These are phyloP conservation scores for Pseudogymnoascus sp. DNA, from an alignment of 2,329 filamentous ascomycete species.

Conservation along the genomic window DNA sequence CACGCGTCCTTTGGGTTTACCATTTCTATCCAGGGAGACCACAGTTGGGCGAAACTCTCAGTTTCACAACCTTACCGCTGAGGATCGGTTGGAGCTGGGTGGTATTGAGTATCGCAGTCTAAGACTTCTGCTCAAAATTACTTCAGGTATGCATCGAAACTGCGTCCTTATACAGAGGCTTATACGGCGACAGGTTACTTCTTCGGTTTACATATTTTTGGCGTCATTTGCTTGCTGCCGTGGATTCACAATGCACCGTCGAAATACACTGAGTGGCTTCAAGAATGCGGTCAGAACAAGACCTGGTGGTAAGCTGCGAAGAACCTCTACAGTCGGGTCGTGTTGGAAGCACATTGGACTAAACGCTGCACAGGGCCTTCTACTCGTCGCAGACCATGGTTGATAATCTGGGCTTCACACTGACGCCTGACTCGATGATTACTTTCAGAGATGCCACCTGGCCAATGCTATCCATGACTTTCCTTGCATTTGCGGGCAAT, in stretches of 20 bases:
- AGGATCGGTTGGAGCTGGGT: constrained; percentile 87
- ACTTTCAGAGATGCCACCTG: constrained; percentile 74
- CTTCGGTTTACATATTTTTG: constrained; percentile 71
- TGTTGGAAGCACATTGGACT: neutral
- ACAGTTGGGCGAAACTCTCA: constrained; percentile 79
- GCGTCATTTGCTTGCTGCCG: constrained; percentile 62
- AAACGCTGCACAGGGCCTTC: neutral
- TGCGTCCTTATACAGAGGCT: neutral
- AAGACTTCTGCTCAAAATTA: constrained; percentile 46
- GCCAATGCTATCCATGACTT: constrained; percentile 67
- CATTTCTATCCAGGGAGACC: constrained; percentile 27
- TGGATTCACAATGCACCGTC: constrained; percentile 68
- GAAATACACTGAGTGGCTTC: constrained; percentile 50
- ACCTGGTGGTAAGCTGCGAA: constrained; percentile 88
- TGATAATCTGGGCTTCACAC: constrained; percentile 87
- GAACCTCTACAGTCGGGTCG: constrained; percentile 57
- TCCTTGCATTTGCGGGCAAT: constrained; percentile 89
- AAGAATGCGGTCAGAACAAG: constrained; percentile 49
- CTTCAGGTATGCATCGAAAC: constrained; percentile 16
- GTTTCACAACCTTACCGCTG: constrained; percentile 79
- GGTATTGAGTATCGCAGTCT: constrained; percentile 93
- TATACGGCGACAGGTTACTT: constrained; percentile 50
- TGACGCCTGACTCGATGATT: constrained; percentile 90
- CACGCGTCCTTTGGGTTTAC: constrained; percentile 15
- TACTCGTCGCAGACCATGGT: constrained; percentile 30